Evolutionary conservation across 2,329 filamentous ascomycete species (phyloP).

Genomic region (Colletotrichum lini): DNA sequence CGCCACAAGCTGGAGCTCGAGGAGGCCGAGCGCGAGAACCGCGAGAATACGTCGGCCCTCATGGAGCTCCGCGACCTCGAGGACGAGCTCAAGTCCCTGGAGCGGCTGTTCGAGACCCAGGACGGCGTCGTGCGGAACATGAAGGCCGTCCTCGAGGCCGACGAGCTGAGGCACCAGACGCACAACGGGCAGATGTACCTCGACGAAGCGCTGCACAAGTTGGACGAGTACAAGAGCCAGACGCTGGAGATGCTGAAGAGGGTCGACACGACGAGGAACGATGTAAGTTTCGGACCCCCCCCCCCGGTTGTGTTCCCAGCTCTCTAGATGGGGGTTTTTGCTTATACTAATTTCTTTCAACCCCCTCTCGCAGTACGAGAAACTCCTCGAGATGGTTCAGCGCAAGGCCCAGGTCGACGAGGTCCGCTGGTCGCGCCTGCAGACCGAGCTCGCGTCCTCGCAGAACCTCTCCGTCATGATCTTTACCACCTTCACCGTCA

Average conservation of each 20-base stretch:
- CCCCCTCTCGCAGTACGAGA: conserved; percentile 63
- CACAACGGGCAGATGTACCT: conserved; percentile 57
- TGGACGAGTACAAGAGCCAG: conserved; percentile 69
- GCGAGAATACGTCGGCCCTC: conserved; percentile 73
- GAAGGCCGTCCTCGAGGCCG: conserved; percentile 21
- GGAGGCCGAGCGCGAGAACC: conserved; percentile 68
- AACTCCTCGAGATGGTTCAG: conserved; percentile 77
- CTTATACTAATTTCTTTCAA: too few relatives aligned
- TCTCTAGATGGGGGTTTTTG: too few relatives aligned
- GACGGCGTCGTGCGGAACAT: conserved; percentile 59
- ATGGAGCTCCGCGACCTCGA: conserved; percentile 76
- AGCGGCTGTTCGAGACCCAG: conserved; percentile 72
- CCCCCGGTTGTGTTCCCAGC: too few relatives aligned
- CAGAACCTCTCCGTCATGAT: conserved; percentile 77
- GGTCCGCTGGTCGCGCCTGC: conserved; percentile 72
- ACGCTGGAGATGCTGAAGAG: conserved; percentile 70
- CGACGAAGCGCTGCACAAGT: conserved; percentile 63
- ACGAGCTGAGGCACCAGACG: conserved; percentile 7
- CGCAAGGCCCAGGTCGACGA: conserved; percentile 78
- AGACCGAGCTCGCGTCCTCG: conserved; percentile 73
- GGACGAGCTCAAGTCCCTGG: conserved; percentile 72
- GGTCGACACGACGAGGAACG: conserved; percentile 71
- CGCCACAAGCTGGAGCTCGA: conserved; percentile 54
- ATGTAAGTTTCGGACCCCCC: conserved; percentile 47
- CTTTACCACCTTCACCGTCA: conserved; percentile 75